Percentiles rank a stretch among this genome's conserved stretches.
Evolutionary conservation across 257 asterid species (phyloP).

Genomic region (Solanum chilense): DNA sequence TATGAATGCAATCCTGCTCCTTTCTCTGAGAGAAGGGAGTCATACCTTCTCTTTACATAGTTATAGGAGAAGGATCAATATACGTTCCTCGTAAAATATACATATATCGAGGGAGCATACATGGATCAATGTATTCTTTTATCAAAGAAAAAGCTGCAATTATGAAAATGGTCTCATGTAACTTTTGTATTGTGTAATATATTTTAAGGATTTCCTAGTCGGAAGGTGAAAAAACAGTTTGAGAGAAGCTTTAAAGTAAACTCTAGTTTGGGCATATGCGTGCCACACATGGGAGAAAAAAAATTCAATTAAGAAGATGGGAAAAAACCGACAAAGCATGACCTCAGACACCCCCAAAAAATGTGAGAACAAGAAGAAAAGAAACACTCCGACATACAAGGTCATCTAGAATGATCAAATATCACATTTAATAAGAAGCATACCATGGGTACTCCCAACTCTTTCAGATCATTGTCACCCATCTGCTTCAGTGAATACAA

Average conservation of each 20-base stretch:
- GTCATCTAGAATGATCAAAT: not conserved
- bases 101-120: not conserved
- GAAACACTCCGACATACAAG: not conserved
- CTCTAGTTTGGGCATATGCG: not conserved
- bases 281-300: not conserved
- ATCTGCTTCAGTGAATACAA: conserved; percentile 83
- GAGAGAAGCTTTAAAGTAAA: not conserved
- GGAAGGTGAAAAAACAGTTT: not conserved
- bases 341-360: not conserved
- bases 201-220: not conserved
- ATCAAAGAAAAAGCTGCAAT: not conserved
- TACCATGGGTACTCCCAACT: conserved; percentile 95
- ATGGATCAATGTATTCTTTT: not conserved
- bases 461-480: conserved; percentile 83
- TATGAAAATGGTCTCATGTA: not conserved
- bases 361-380: not conserved
- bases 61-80: not conserved
- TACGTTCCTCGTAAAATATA: not conserved
- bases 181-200: not conserved
- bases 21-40: not conserved
- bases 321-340: not conserved
- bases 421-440: not conserved
- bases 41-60: not conserved
- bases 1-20: not conserved
- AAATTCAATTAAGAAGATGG: not conserved